These are phyloP conservation scores for Claviceps sp. DNA, from an alignment of 2,329 filamentous ascomycete species.

Conservation along the genomic window DNA sequence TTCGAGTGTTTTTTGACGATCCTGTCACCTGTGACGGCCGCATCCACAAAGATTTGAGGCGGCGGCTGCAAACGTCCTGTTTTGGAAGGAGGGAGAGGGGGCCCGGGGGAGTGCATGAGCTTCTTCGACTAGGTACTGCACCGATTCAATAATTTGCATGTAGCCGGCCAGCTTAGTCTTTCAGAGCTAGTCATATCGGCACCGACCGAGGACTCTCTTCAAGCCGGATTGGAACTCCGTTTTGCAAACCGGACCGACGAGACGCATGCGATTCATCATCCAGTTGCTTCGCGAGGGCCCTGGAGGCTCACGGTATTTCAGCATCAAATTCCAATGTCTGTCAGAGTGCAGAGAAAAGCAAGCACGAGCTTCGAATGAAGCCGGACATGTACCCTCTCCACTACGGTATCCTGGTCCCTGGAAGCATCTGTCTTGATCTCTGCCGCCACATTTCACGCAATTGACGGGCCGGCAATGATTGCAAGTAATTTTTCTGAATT, in stretches of 20 bases:
- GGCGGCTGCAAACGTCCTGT: background rate
- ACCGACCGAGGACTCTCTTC: background rate
- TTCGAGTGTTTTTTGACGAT: slow-evolving; percentile 1
- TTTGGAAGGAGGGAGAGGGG: background rate
- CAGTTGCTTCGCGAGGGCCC: background rate
- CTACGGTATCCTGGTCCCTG: background rate
- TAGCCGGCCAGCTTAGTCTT: background rate
- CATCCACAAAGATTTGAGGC: background rate
- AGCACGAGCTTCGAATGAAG: background rate
- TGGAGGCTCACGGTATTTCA: background rate
- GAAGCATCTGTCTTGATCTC: background rate
- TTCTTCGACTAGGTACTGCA: background rate
- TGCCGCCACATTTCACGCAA: background rate
- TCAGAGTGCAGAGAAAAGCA: background rate
- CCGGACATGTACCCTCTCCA: background rate
- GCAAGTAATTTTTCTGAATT: background rate
- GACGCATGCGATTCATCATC: background rate
- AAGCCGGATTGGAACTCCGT: background rate
- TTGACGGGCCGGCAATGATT: background rate
- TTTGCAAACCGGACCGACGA: background rate
- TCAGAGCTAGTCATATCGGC: background rate
- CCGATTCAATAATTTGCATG: background rate
- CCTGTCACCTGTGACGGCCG: background rate
- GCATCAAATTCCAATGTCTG: background rate
- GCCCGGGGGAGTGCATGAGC: background rate